phyloP scores from a whole-genome alignment of 176 grass and related monocot species.

The Melocanna baccifera region DNA sequence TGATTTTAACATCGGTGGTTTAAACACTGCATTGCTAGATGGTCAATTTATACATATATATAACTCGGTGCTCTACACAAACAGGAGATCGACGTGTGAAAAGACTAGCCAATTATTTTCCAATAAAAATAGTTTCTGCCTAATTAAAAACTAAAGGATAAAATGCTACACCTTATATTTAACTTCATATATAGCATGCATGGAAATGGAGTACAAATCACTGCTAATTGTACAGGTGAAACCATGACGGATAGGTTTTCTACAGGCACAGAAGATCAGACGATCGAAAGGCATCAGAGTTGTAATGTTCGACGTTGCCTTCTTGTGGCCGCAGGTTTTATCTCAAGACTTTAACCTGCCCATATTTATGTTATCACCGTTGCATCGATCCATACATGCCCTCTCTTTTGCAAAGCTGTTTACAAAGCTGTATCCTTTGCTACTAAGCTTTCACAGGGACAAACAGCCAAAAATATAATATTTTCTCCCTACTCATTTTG shows the following conservation, averaged over 20 bases:
- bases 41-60: background rate
- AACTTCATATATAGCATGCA: background rate
- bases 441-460: constrained; percentile 24
- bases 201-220: background rate
- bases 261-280: background rate
- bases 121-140: background rate
- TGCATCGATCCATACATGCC: background rate
- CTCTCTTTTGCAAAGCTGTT: constrained; percentile 23
- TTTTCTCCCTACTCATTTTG: background rate
- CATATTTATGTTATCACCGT: constrained; percentile 22
- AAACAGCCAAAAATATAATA: background rate
- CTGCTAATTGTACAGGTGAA: background rate
- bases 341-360: background rate
- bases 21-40: background rate
- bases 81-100: background rate
- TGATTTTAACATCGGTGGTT: background rate
- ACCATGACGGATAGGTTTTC: background rate
- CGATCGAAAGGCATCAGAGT: background rate
- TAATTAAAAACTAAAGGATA: background rate
- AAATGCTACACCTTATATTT: background rate
- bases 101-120: background rate
- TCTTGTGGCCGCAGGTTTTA: constrained; percentile 11
- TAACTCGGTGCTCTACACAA: background rate
- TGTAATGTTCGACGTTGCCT: constrained; percentile 9
- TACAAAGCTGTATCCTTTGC: constrained; percentile 19